Conservation (phyloP, 164 flowering plant genomes). For the Magnolia officinalis region DNA sequence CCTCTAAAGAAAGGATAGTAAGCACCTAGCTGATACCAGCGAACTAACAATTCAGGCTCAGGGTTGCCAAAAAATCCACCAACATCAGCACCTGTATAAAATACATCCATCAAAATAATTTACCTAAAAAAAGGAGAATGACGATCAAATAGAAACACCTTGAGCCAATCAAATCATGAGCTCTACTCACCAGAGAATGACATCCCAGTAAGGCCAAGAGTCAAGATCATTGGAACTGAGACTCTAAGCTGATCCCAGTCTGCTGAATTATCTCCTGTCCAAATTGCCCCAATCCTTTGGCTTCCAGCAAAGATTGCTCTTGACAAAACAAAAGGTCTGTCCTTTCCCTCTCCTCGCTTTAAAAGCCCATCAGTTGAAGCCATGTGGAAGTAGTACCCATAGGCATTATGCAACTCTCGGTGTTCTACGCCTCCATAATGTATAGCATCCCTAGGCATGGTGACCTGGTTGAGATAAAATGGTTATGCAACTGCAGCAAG, state of each 20-base stretch:
- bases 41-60: conserved; percentile 83
- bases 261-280: conserved; percentile 98
- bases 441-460: conserved; percentile 99
- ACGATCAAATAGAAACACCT: neutral
- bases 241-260: conserved; percentile 97
- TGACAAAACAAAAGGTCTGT: conserved; percentile 95
- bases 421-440: conserved; percentile 87
- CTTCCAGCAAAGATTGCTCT: conserved; percentile 94
- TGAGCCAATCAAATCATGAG: neutral
- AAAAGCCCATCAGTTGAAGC: conserved; percentile 82
- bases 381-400: conserved; percentile 97
- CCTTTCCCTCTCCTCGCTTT: conserved; percentile 81
- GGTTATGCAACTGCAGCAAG: conserved; percentile 2
- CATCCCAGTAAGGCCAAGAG: conserved; percentile 88
- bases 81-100: conserved; percentile 88
- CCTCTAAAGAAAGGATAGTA: conserved; percentile 95
- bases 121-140: neutral
- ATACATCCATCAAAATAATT: conserved; percentile 4
- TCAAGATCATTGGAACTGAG: conserved; percentile 93
- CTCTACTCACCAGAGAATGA: conserved; percentile 69
- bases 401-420: conserved; percentile 95
- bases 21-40: conserved; percentile 98
- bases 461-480: conserved; percentile 42
- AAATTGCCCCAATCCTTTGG: conserved; percentile 89
- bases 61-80: conserved; percentile 99